Percentiles rank a stretch among this genome's conserved stretches.
phyloP scores from a whole-genome alignment of 208 protist species.

The Crithidia brevicula region DNA sequence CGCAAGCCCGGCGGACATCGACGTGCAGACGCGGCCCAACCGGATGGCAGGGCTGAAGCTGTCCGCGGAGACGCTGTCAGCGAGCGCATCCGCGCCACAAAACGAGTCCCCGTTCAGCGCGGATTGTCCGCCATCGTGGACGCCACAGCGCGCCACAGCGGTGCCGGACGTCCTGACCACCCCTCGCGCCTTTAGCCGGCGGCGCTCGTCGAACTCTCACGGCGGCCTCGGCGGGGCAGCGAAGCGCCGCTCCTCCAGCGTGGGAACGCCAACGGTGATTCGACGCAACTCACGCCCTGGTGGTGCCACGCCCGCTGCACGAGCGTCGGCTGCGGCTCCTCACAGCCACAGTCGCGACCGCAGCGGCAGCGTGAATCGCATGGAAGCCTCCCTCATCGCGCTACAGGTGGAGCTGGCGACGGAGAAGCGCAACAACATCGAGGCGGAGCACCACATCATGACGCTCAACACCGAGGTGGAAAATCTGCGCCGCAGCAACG shows the following conservation, averaged over 20 bases:
- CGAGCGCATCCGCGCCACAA: too few relatives aligned
- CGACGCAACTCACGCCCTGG: neutral
- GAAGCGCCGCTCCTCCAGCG: neutral
- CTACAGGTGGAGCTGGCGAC: slow-evolving; percentile 69
- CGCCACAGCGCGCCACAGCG: neutral
- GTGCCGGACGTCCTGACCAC: slow-evolving; percentile 15
- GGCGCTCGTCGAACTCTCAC: neutral
- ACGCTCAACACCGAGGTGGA: slow-evolving; percentile 53
- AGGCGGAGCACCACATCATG: slow-evolving; percentile 56
- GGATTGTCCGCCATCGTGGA: neutral
- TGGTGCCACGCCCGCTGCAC: neutral
- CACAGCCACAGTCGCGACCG: slow-evolving; percentile 9
- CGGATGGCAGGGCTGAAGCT: neutral
- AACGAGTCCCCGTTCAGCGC: neutral
- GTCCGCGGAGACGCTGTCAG: neutral
- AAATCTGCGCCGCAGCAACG: slow-evolving; percentile 49
- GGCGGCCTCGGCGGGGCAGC: neutral
- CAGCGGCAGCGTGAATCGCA: slow-evolving; percentile 33
- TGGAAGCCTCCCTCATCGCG: slow-evolving; percentile 42
- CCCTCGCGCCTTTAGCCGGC: neutral
- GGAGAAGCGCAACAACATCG: slow-evolving; percentile 81
- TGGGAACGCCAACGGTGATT: neutral
- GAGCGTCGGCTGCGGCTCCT: neutral
- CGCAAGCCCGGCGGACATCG: neutral
- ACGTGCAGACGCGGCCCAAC: neutral